Conservation (phyloP, 176 grass and related monocot genomes). For the Eragrostis nindensis region DNA sequence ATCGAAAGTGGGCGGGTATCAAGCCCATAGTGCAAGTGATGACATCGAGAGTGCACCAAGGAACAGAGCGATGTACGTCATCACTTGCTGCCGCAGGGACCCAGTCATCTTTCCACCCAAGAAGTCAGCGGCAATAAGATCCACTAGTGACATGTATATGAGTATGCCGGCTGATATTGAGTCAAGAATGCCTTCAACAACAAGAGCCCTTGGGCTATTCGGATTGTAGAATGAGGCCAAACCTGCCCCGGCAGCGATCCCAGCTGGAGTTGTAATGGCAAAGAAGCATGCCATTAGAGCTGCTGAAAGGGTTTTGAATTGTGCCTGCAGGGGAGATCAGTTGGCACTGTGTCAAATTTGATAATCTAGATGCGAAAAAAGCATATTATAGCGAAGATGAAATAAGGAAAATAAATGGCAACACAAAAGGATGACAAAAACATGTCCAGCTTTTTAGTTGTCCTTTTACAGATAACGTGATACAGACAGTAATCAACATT, state of each 20-base stretch:
- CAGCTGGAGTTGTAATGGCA: constrained; percentile 76
- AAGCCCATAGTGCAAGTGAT: constrained; percentile 81
- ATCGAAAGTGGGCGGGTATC: constrained; percentile 9
- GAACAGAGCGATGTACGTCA: constrained; percentile 58
- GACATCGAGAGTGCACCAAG: constrained; percentile 83
- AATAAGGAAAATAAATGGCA: not conserved
- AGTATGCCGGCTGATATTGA: constrained; percentile 85
- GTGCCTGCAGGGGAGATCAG: constrained; percentile 53
- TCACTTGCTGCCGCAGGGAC: constrained; percentile 49
- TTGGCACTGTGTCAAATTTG: constrained; percentile 17
- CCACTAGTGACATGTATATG: constrained; percentile 91
- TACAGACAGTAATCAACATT: not conserved
- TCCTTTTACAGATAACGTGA: not conserved
- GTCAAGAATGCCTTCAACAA: constrained; percentile 79
- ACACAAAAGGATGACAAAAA: not conserved
- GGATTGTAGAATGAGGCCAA: constrained; percentile 72
- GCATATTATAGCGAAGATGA: not conserved
- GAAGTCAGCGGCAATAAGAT: constrained; percentile 90
- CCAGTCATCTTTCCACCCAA: constrained; percentile 57
- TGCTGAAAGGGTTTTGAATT: constrained; percentile 61
- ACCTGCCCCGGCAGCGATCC: constrained; percentile 56
- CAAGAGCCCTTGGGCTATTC: constrained; percentile 71
- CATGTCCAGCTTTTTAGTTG: not conserved
- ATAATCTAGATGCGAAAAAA: not conserved
- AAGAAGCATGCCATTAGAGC: constrained; percentile 78